A percentile compares a stretch with the other conserved stretches of the same genome.
phyloP scores from a whole-genome alignment of 306 rosid genomes.

The Rosa chinensis region DNA sequence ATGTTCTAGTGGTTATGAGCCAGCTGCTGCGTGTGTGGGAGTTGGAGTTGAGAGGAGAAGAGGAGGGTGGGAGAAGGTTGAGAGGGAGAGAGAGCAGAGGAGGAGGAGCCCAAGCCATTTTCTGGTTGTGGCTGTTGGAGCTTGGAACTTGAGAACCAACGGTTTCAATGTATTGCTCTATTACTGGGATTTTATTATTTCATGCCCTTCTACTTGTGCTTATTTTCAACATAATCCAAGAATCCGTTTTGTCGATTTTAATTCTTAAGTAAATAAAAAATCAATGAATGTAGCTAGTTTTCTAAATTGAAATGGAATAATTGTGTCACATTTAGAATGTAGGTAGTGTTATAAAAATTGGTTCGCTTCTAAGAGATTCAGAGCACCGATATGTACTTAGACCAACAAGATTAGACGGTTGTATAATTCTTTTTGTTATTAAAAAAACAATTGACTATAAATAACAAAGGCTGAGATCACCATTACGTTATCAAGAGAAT shows the following conservation, averaged over 20 bases:
- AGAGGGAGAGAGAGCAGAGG: constrained; percentile 40
- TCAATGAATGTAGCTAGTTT: too few relatives aligned
- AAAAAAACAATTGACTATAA: too few relatives aligned
- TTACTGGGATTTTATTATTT: background rate
- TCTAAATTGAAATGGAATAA: too few relatives aligned
- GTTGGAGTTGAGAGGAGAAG: constrained; percentile 29
- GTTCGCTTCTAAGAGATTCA: too few relatives aligned
- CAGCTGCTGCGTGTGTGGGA: background rate
- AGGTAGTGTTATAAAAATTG: too few relatives aligned
- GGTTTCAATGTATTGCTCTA: background rate
- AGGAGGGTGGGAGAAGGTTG: constrained; percentile 31
- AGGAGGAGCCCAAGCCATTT: constrained; percentile 41
- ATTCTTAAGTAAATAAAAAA: too few relatives aligned
- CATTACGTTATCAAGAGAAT: too few relatives aligned
- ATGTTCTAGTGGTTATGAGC: constrained; percentile 14
- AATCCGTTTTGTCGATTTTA: background rate
- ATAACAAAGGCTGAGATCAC: too few relatives aligned
- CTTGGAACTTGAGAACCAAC: constrained; percentile 15
- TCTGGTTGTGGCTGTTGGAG: constrained; percentile 33
- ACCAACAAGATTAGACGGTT: too few relatives aligned
- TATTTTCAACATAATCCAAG: background rate
- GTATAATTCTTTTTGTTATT: too few relatives aligned
- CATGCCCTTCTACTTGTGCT: background rate
- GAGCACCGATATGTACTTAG: too few relatives aligned
- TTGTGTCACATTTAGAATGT: too few relatives aligned